These are phyloP conservation scores for Colletotrichum sp. DNA, from an alignment of 2,329 filamentous ascomycete genomes.

Conservation along the genomic window DNA sequence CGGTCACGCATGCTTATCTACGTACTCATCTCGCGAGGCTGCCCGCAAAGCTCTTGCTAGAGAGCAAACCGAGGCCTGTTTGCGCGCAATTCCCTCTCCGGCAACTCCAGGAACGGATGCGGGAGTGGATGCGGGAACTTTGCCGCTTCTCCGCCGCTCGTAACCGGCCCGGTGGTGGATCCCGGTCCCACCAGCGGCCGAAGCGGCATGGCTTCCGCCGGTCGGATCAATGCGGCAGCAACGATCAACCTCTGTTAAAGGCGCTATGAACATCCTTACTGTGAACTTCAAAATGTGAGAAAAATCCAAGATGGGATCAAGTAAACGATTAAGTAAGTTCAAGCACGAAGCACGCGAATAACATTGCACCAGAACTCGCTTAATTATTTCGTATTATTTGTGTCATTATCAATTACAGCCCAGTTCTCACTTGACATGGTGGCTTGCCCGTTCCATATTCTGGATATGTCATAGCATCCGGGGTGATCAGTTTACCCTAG, in stretches of 20 bases:
- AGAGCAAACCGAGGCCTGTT: neutral
- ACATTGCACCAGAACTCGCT: neutral
- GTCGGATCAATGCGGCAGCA: neutral
- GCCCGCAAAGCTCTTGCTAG: neutral
- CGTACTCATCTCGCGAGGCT: neutral
- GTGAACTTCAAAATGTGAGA: neutral
- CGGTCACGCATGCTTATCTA: neutral
- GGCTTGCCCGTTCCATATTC: rapidly evolving
- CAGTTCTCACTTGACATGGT: no score
- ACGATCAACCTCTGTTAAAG: no score
- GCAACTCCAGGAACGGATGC: neutral
- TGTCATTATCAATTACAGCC: neutral
- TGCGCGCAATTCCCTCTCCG: neutral
- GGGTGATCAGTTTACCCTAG: neutral
- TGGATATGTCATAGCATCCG: rapidly evolving
- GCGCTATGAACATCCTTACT: neutral
- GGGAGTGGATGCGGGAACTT: neutral
- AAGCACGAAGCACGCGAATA: no score
- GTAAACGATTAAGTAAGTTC: no score
- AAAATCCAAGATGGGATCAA: no score
- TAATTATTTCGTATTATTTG: neutral
- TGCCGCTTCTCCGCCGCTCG: neutral
- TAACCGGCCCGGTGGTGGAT: neutral
- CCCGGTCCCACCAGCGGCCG: neutral
- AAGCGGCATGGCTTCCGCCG: neutral